Base-by-base conservation (phyloP, 805 yeast genomes). In the Metschnikowia reukaufii region DNA sequence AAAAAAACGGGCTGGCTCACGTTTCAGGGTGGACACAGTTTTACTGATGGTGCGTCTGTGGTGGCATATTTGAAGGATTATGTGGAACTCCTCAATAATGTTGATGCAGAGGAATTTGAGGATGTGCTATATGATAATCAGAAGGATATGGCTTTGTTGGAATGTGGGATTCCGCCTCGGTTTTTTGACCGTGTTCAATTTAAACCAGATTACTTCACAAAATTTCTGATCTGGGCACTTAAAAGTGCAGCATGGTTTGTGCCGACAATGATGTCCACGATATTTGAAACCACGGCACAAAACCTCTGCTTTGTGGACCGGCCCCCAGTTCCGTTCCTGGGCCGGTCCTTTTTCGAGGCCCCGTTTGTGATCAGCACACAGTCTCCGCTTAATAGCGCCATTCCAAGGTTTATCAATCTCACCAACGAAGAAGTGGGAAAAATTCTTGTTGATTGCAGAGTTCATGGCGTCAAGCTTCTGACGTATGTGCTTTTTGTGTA, bases 11-110 rank as follows among this genome's bases (percentile, higher is more conserved):
- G 35, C 9, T 39, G 43, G 48, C 48, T 44, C 31, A 32, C 36
- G 20, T 39, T 44, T 30, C 30, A 38, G 18, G n/a, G 35, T 4
- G 35, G 44, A 10, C 48, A 44, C 8, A 20, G 31, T 3, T 44
- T 39, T 25, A 44, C 48, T 3, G 48, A 44, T n/a, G 48, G 48
- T 3, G 48, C 43, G 6, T 39, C 44, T 6, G 27, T 44, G 18
- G 34, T 44, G 31, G 48, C 48, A 12, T 44, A 44, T 19, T 29
- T 44, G 19, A 44, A 44, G 17, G 48, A 44, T 7, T 30, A 39
- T 20, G 48, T 44, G 19, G 44, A 44, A 30, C 13, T 13, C 4
- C 40, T 44, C 25, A 44, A 44, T 32, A 19, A 18, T 17, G 12
- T 17, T 20, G 18, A 21, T 29, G 13, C 4, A 15, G 15, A 7